Conservation (phyloP, 2,329 filamentous ascomycete genomes). For the Penicillium corylophilum region DNA sequence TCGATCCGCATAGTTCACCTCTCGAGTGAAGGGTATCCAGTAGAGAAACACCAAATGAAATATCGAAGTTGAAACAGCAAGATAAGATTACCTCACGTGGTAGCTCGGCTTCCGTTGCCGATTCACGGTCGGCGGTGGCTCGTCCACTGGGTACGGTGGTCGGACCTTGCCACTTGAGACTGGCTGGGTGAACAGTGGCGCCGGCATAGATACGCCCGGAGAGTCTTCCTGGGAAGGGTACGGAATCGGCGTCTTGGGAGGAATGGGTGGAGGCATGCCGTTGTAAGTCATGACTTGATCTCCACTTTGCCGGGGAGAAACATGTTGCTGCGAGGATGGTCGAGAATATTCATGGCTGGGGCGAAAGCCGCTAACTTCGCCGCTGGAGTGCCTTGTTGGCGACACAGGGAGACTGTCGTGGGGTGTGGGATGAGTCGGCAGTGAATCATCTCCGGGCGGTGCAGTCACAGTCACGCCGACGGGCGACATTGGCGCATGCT, state of each 20-base stretch:
- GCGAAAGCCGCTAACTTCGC: constrained; percentile 31
- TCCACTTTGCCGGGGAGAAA: constrained; percentile 37
- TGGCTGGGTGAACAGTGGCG: constrained; percentile 33
- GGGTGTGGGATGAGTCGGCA: constrained; percentile 30
- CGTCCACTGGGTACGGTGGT: constrained; percentile 78
- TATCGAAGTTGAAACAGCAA: constrained; percentile 6
- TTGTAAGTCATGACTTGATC: constrained; percentile 29
- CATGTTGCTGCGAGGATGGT: constrained; percentile 27
- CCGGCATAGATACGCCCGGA: constrained; percentile 36
- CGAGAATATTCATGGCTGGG: constrained; percentile 41
- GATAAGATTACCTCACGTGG: constrained; percentile 46
- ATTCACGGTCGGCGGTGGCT: constrained; percentile 79
- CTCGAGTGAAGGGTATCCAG: constrained; percentile 21
- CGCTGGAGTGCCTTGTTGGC: constrained; percentile 27
- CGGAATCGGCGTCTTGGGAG: constrained; percentile 73
- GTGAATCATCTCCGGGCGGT: constrained; percentile 31
- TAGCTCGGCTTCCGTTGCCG: constrained; percentile 82
- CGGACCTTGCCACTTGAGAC: constrained; percentile 26
- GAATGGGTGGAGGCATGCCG: constrained; percentile 63
- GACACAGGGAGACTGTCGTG: constrained; percentile 26
- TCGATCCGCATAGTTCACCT: constrained; percentile 8
- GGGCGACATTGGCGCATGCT: constrained; percentile 23
- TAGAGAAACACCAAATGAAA: constrained; percentile 7
- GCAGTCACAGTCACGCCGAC: constrained; percentile 24
- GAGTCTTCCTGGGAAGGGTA: constrained; percentile 41